Conservation (phyloP, 805 yeast species). For the Nakazawaea wyomingensis region DNA sequence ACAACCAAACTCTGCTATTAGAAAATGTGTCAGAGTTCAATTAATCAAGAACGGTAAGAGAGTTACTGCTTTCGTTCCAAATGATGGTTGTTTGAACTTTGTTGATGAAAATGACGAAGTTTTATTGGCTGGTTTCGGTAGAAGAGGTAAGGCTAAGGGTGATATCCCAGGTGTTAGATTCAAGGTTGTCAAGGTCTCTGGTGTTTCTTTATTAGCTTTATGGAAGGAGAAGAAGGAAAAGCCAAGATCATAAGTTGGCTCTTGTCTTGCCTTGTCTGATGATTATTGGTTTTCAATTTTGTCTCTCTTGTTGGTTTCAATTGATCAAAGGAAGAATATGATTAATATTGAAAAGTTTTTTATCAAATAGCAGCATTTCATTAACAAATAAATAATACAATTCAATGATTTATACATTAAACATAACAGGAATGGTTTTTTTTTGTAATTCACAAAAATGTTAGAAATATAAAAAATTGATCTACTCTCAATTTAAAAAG, state of each 20-base stretch:
- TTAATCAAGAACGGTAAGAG: conserved; percentile 99
- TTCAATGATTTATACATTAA: too few relatives aligned
- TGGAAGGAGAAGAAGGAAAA: conserved; percentile 99
- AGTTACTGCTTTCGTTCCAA: conserved; percentile 99
- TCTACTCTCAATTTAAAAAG: too few relatives aligned
- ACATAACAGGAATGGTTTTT: too few relatives aligned
- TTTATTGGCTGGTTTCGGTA: conserved; percentile 99
- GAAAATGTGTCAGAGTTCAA: conserved; percentile 99
- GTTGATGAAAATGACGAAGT: conserved; percentile 99
- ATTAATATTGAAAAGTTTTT: too few relatives aligned
- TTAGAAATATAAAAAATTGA: too few relatives aligned
- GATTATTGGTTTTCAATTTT: too few relatives aligned
- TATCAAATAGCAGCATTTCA: too few relatives aligned
- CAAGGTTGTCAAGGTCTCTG: conserved; percentile 99
- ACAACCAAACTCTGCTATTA: conserved; percentile 99
- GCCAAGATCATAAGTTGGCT: conserved; percentile 91
- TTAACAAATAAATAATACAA: too few relatives aligned
- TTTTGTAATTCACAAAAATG: too few relatives aligned
- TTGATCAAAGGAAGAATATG: too few relatives aligned
- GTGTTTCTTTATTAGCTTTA: conserved; percentile 98
- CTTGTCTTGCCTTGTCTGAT: too few relatives aligned
- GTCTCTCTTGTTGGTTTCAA: too few relatives aligned
- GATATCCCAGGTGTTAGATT: conserved; percentile 99
- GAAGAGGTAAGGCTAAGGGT: conserved; percentile 99
- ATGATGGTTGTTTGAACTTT: conserved; percentile 99